Base-by-base conservation (phyloP, 1,284 basidiomycete genomes). In the Cryptococcus depauperatus region DNA sequence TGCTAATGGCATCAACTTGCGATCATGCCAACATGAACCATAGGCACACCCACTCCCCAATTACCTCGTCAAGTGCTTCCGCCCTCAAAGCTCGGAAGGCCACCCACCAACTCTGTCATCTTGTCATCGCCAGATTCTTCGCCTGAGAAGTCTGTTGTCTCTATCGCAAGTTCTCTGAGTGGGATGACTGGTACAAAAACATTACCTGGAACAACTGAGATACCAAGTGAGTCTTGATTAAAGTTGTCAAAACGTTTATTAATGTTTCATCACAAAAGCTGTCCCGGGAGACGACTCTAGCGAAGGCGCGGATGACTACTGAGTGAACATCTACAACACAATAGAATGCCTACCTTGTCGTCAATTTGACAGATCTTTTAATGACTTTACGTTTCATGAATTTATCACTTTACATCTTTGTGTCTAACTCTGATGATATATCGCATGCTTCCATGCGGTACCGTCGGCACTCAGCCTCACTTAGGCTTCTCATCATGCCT, bases 41-140 rank as follows among this genome's bases (percentile, higher is more conserved):
- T 25, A 43, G 44, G 49, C 3, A 54, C 58, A 13, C 48, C 56
- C 25, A 56, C 46, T 14, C 45, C 50, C 11, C 19, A 48, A 18
- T 46, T 47, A 21, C 39, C 40, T 13, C 47, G 55, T 18, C 45
- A 53, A 18, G 37, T 50, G 3, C 45, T 55, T 8, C 57, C 55
- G 3, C 55, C 58, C 22, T 59, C 57, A 13, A 51, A 55, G 37
- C 46, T 62, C n/a, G 56, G 58, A 19, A 46, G 48, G 46, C 59
- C 58, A 27, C 52, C 58, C 4, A 56, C 52, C 3, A 54, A 50
- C 21, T 38, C 42, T 14, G 33, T 43, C 5, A 35, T 28, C 21
- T n/a, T 44, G 13, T 50, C 47, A 9, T 51, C 54, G 5, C 48
- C 52, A 1, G 28, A 19, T 22, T 56, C 52, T 8, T 56, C 54